A percentile compares a stretch with the other conserved stretches of the same genome.
Evolutionary conservation across 73 alveolate genomes (phyloP).

Genomic region (Paramecium octaurelia): DNA sequence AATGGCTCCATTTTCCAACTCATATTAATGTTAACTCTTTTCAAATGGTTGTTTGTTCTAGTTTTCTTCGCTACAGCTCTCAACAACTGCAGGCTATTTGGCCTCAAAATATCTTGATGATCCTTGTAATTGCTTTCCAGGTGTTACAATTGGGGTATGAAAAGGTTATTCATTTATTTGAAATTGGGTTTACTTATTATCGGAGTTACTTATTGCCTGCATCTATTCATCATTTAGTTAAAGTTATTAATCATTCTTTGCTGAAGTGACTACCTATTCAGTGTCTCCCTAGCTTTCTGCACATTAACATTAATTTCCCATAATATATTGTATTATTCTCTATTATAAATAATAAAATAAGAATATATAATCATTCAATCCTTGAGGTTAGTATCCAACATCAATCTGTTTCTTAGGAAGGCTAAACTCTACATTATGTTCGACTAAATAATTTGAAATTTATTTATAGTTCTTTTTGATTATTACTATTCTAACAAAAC

Average conservation of each 20-base stretch:
- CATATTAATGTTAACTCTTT: neutral
- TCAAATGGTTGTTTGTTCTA: neutral
- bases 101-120: neutral
- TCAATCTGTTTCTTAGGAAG: neutral
- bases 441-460: too few relatives aligned
- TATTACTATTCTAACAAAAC: neutral
- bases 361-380: neutral
- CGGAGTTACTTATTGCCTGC: neutral
- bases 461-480: neutral
- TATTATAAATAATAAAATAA: too few relatives aligned
- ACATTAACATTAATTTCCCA: constrained; percentile 7
- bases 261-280: neutral
- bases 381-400: neutral
- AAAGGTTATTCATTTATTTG: neutral
- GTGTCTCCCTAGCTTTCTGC: neutral
- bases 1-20: constrained; percentile 66
- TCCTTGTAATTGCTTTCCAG: neutral
- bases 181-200: neutral
- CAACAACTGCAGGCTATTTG: neutral
- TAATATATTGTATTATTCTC: neutral
- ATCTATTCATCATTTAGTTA: neutral
- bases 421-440: neutral
- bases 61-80: neutral
- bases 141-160: neutral
- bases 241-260: neutral